Evolutionary conservation across 768 basidiomycete species (phyloP).

Genomic region (Podaxis mareebaensis): DNA sequence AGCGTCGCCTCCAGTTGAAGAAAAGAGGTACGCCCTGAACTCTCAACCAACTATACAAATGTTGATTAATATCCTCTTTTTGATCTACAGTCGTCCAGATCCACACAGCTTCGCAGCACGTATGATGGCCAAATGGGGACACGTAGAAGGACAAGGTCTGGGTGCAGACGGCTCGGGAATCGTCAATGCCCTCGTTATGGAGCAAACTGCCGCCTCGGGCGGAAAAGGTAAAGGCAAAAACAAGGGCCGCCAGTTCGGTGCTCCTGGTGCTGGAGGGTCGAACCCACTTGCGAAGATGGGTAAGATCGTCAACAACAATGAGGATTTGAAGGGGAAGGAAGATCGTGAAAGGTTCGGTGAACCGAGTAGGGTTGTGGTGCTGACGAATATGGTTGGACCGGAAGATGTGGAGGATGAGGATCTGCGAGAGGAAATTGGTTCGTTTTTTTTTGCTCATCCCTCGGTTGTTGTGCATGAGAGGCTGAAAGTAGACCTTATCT

Average conservation of each 20-base stretch:
- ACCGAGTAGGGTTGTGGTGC: slow-evolving; percentile 84
- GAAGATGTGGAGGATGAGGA: slow-evolving; percentile 88
- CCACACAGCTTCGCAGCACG: slow-evolving; percentile 80
- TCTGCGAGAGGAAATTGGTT: slow-evolving; percentile 85
- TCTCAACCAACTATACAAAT: background rate
- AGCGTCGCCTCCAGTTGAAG: slow-evolving; percentile 26
- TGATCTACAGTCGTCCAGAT: slow-evolving; percentile 41
- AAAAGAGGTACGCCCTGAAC: slow-evolving; percentile 1
- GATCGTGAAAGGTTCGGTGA: slow-evolving; percentile 85
- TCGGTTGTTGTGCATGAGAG: background rate
- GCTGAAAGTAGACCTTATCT: background rate
- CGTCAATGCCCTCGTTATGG: slow-evolving; percentile 84
- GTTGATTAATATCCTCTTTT: background rate
- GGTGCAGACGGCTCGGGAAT: slow-evolving; percentile 86
- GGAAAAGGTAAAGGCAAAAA: slow-evolving; percentile 32
- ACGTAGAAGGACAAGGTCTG: slow-evolving; percentile 91
- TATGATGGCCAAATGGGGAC: slow-evolving; percentile 95
- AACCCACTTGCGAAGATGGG: slow-evolving; percentile 59
- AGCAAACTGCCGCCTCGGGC: slow-evolving; percentile 48
- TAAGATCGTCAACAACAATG: slow-evolving; percentile 88
- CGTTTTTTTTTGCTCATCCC: slow-evolving; percentile 22
- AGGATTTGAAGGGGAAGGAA: slow-evolving; percentile 75
- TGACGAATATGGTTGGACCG: slow-evolving; percentile 85
- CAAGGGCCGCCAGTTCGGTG: slow-evolving; percentile 36
- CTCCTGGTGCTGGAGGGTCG: slow-evolving; percentile 39